These are phyloP conservation scores for Verticillium tricorpus DNA, from an alignment of 2,329 filamentous ascomycete genomes.

Conservation along the genomic window DNA sequence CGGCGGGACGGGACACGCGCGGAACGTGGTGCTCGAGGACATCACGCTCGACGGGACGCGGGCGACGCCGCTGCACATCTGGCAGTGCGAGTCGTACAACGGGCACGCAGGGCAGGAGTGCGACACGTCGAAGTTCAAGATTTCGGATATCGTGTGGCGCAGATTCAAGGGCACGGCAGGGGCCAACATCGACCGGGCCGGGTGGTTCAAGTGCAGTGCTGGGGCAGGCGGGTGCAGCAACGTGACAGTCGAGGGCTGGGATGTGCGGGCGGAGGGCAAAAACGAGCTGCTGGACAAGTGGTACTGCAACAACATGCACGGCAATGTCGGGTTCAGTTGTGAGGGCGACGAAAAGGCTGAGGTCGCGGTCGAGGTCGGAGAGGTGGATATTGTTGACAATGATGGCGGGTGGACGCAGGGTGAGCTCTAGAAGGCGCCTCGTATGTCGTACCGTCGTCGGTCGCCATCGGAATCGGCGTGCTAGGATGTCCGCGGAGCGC, in stretches of 20 bases:
- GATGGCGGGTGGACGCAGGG: neutral
- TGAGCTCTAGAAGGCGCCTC: neutral
- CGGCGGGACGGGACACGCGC: conserved; percentile 42
- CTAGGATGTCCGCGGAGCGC: too few species aligned
- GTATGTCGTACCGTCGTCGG: neutral
- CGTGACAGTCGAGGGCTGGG: conserved; percentile 19
- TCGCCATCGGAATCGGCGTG: neutral
- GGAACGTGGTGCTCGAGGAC: conserved; percentile 26
- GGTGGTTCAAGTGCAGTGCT: conserved; percentile 25
- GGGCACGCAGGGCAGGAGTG: conserved; percentile 27
- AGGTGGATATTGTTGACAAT: neutral
- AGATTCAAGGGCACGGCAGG: conserved; percentile 15
- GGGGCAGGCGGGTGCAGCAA: conserved; percentile 25
- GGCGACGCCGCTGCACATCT: conserved; percentile 25
- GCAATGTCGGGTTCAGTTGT: conserved; percentile 19
- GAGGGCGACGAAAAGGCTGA: conserved; percentile 2
- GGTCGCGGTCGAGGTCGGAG: neutral
- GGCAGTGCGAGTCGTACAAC: conserved; percentile 30
- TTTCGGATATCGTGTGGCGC: conserved; percentile 21
- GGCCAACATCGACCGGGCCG: conserved; percentile 17
- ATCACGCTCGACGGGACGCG: conserved; percentile 20
- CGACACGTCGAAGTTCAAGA: conserved; percentile 25
- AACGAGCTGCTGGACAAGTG: conserved; percentile 15
- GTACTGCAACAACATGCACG: conserved; percentile 22
- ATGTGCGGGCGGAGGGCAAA: conserved; percentile 12